Base-by-base conservation (phyloP, 371 early-diverging fungal genomes). In the Mortierella polycephala region DNA sequence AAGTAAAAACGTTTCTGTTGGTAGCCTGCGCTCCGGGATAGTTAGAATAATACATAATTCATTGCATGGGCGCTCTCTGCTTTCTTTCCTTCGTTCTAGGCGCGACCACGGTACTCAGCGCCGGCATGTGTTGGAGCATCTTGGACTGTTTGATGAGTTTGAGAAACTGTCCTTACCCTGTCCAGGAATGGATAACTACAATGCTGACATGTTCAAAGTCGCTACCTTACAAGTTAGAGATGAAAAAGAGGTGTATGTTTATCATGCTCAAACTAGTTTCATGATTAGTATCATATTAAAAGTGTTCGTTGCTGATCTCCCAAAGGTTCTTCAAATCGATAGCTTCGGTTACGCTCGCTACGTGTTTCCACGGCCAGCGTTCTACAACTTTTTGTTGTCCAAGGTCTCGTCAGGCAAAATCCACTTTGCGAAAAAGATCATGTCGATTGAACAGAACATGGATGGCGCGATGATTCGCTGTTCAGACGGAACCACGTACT, bases 291-390 rank as follows among this genome's bases (percentile, higher is more conserved):
- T 9, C 18, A 9, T 18, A 14, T 7, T 6, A 18, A 16, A 18
- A 10, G 51, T 51, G 51, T 14, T 0, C 51, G 9, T 18, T 16
- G 20, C 51, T n/a, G 13, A 13, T 30, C 18, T 21, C 45, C 5
- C 20, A 39, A 30, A 41, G 39, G 12, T 10, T 40, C 1, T 5
- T 51, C n/a, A 39, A 30, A 30, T 20, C 30, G n/a, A 40, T 18
- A 72, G 72, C 16, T 44, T 60, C 8, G 74, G 74, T 13, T 74
- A 74, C 30, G 74, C 62, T 49, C 40, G 41, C 14, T 49, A 59
- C 7, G 50, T 74, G 10, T 67, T 74, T 21, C 44, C 59, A 52
- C 58, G 74, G 5, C 64, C 68, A n/a, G 60, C 63, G 21, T 58
- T 74, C 37, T 52, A 63, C 47, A 52, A 49, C n/a, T 50, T 74